Conservation (phyloP, 139 green algal species). For the Tetradesmus obliquus region DNA sequence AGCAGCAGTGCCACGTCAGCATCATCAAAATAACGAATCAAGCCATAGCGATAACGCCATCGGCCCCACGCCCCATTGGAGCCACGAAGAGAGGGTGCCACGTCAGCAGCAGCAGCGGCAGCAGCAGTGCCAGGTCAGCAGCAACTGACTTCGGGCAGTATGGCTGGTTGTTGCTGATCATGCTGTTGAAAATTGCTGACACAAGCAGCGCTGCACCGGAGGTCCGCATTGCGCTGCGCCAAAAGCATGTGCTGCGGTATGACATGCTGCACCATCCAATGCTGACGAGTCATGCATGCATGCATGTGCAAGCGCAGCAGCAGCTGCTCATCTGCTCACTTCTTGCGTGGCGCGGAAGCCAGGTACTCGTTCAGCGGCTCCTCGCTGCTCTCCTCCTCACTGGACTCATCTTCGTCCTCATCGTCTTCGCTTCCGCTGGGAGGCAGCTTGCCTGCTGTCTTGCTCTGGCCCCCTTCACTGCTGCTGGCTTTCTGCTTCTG, state of each 20-base stretch:
- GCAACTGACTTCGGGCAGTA: too few relatives aligned
- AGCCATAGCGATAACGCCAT: not conserved
- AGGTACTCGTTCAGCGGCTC: conserved; percentile 59
- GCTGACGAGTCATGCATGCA: too few relatives aligned
- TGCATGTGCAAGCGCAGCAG: not conserved
- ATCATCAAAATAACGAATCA: not conserved
- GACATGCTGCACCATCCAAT: too few relatives aligned
- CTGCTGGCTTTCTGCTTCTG: conserved; percentile 8
- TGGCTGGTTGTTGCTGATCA: not conserved
- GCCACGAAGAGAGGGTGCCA: not conserved
- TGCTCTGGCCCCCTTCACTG: conserved; percentile 33
- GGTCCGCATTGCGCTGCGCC: too few relatives aligned
- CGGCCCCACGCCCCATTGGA: too few relatives aligned
- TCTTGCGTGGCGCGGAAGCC: conserved; percentile 52
- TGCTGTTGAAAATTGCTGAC: not conserved
- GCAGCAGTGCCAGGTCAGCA: not conserved
- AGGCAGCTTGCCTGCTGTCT: conserved; percentile 75
- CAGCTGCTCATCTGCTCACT: conserved; percentile 42
- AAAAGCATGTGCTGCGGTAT: too few relatives aligned
- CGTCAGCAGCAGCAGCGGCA: not conserved
- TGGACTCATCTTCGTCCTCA: conserved; percentile 54
- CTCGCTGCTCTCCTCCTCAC: conserved; percentile 44
- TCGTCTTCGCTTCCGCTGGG: conserved; percentile 76
- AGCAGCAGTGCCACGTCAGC: conserved; percentile 7
- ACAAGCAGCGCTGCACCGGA: too few relatives aligned